Conservation (phyloP, 805 yeast species). For the Cyberlindnera meyerae region DNA sequence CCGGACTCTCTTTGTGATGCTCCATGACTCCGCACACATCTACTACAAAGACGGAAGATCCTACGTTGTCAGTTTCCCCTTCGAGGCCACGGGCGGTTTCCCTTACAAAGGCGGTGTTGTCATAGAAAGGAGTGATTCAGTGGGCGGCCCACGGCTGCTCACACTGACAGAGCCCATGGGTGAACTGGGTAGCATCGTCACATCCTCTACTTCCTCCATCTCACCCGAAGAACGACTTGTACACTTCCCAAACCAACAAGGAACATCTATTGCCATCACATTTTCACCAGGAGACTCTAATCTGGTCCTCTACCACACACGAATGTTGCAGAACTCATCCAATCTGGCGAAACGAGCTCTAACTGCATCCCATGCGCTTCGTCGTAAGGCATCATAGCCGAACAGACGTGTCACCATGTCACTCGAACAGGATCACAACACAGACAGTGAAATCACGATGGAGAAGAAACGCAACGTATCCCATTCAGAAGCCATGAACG, state of each 20-base stretch:
- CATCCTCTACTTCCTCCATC: conserved; percentile 65
- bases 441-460: conserved; percentile 11
- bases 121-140: conserved; percentile 38
- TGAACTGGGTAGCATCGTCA: conserved; percentile 66
- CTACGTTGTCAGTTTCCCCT: conserved; percentile 64
- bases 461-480: conserved; percentile 30
- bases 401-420: conserved; percentile 15
- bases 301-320: conserved; percentile 51
- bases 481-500: conserved; percentile 36
- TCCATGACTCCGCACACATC: conserved; percentile 55
- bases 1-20: conserved; percentile 58
- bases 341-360: neutral
- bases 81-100: conserved; percentile 53
- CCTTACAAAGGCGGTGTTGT: conserved; percentile 66
- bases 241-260: conserved; percentile 43
- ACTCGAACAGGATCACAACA: conserved; percentile 4
- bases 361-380: conserved; percentile 2
- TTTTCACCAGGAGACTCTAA: conserved; percentile 41
- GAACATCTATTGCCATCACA: conserved; percentile 50
- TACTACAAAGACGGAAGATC: conserved; percentile 58
- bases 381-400: conserved; percentile 22
- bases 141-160: conserved; percentile 38
- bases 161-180: conserved; percentile 71
- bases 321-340: conserved; percentile 32
- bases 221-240: conserved; percentile 53